Base-by-base conservation (phyloP, 2,329 filamentous ascomycete genomes). In the Chrysosporium queenslandicum region DNA sequence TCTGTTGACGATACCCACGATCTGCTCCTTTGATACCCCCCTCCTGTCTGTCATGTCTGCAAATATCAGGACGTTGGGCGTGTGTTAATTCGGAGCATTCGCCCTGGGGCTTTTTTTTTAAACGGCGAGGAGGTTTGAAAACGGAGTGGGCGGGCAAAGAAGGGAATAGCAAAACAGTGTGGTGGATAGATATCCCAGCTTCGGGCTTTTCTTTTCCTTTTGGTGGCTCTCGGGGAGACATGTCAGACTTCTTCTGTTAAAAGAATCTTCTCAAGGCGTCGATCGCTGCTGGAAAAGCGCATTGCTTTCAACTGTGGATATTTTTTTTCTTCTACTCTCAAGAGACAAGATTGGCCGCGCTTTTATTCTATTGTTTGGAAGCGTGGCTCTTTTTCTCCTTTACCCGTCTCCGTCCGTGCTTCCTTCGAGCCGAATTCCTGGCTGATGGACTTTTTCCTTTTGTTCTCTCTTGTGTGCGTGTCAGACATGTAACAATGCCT, bases 1-100 rank as follows among this genome's bases (percentile, higher is more conserved):
- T 56, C 55, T 49, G 18, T 47, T 56, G 53, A 58, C 53, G 54
- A 58, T 56, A 56, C 55, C 55, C 55, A 56, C 52, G 52, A 54
- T 52, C 34, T 43, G 40, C 53, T 53, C 54, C 50, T 45, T 20
- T 42, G 27, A 50, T 43, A 43, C 37, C 51, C 41, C 40, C 37
- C n/a, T 42, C 40, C 37, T 42, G 39, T 27, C 52, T n/a, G 46
- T 46, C 43, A 48, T 52, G 34, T 41, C 23, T 52, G 43, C 34
- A 55, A 43, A n/a, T 14, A 50, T 23, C 20, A 34, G 39, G 48
- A 50, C 48, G 40, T 43, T 50, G 29, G 48, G 27, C 48, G 40
- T 50, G 48, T 27, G n/a, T 29, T 4, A 29, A 29, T 51, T 45
- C 39, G 49, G 49, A 51, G 49, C 29, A 40, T 51, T 51, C 40